Conservation (phyloP, 2,329 filamentous ascomycete species). For the Claviceps paspali region DNA sequence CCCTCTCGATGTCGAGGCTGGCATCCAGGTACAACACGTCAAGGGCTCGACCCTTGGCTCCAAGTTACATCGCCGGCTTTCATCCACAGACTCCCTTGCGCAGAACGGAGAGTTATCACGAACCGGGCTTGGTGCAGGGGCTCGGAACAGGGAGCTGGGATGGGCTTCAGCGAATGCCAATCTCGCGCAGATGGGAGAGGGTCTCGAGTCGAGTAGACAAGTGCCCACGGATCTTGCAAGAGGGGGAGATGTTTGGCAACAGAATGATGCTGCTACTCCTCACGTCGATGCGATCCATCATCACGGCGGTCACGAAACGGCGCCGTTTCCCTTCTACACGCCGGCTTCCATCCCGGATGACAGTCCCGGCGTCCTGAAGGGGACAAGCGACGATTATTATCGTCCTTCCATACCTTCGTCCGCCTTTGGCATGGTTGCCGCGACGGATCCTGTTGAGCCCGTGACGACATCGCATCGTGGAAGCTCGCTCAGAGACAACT, state of each 20-base stretch:
- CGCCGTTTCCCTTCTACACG: constrained; percentile 10
- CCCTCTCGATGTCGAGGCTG: constrained; percentile 17
- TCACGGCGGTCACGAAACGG: background rate
- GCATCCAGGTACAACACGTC: constrained; percentile 9
- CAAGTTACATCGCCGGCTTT: constrained; percentile 16
- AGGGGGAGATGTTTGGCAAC: background rate
- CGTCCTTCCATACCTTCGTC: constrained; percentile 25
- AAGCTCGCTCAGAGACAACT: constrained; percentile 20
- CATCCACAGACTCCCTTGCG: constrained; percentile 23
- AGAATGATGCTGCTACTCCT: background rate
- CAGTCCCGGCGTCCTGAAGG: constrained; percentile 18
- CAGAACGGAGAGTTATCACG: constrained; percentile 14
- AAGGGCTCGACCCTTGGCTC: constrained; percentile 5
- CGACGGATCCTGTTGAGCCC: constrained; percentile 8
- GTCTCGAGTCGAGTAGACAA: background rate
- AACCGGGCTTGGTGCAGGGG: constrained; percentile 8
- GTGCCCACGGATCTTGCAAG: background rate
- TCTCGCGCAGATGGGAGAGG: background rate
- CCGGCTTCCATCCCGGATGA: constrained; percentile 14
- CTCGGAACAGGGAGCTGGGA: constrained; percentile 13
- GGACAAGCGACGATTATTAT: constrained; percentile 26
- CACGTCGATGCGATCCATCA: too few relatives aligned
- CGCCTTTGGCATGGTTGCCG: constrained; percentile 23
- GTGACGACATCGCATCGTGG: constrained; percentile 14
- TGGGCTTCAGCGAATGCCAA: constrained; percentile 11